These are phyloP conservation scores for Fusarium protoensiforme DNA, from an alignment of 2,329 filamentous ascomycete genomes.

Conservation along the genomic window DNA sequence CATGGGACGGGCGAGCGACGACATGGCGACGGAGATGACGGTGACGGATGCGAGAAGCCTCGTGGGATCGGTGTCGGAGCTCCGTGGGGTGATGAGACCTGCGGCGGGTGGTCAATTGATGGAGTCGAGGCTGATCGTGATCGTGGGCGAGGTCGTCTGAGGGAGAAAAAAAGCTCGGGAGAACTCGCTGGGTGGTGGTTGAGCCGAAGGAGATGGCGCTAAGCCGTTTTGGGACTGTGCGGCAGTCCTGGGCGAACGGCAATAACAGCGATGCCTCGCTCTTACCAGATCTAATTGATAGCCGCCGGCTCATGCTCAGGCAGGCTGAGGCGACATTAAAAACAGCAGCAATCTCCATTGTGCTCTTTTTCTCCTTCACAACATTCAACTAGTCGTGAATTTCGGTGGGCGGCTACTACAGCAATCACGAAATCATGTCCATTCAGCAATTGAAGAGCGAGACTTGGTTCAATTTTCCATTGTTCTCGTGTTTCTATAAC, in stretches of 20 bases:
- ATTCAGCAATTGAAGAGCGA: not conserved
- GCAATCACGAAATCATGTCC: not conserved
- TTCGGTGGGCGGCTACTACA: not conserved
- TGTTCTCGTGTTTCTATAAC: slow-evolving; percentile 37
- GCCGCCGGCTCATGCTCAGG: not conserved
- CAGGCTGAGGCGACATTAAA: not conserved
- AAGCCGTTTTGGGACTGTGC: slow-evolving; percentile 43
- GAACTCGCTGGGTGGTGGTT: slow-evolving; percentile 52
- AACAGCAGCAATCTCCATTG: not conserved
- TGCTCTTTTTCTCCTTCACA: not conserved
- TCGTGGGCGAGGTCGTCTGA: slow-evolving; percentile 46
- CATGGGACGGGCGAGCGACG: slow-evolving; percentile 55
- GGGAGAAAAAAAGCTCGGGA: slow-evolving; percentile 62
- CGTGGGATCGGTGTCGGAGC: slow-evolving; percentile 42
- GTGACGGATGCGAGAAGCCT: slow-evolving; percentile 34
- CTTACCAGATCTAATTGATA: not conserved
- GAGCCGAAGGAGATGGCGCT: slow-evolving; percentile 41
- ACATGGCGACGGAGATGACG: slow-evolving; percentile 46
- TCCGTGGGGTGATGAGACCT: slow-evolving; percentile 41
- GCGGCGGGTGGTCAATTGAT: slow-evolving; percentile 51
- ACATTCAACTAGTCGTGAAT: not conserved
- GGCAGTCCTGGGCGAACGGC: slow-evolving; percentile 29
- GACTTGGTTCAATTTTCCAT: slow-evolving; percentile 6
- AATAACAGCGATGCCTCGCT: slow-evolving; percentile 19
- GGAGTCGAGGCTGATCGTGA: slow-evolving; percentile 42